Conservation (phyloP, 805 yeast species). For the Spathaspora hagerdaliae region DNA sequence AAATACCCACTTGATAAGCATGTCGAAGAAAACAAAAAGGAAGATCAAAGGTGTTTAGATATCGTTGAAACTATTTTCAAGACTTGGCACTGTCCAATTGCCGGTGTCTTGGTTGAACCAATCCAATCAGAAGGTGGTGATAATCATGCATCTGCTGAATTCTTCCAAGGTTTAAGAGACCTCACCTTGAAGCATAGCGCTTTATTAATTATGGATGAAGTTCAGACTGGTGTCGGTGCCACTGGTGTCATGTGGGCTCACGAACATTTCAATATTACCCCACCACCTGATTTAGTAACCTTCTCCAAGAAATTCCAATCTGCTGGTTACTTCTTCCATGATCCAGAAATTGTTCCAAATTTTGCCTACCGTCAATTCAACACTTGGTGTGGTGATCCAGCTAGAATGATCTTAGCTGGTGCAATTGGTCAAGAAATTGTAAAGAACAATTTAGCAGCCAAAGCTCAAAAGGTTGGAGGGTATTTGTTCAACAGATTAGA, state of each 20-base stretch:
- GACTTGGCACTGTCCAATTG: constrained; percentile 72
- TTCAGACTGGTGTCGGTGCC: constrained; percentile 88
- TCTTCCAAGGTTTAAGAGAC: constrained; percentile 81
- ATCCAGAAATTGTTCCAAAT: constrained; percentile 69
- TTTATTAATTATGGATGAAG: constrained; percentile 77
- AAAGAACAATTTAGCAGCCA: constrained; percentile 53
- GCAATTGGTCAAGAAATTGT: constrained; percentile 65
- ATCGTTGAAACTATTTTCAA: constrained; percentile 69
- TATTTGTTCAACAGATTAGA: constrained; percentile 59
- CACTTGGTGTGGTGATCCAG: constrained; percentile 94
- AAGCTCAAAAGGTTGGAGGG: constrained; percentile 60
- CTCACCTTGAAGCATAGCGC: constrained; percentile 67
- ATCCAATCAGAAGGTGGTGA: constrained; percentile 92
- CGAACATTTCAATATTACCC: constrained; percentile 72
- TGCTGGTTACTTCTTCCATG: constrained; percentile 81
- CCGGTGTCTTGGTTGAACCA: constrained; percentile 88
- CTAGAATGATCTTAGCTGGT: constrained; percentile 70
- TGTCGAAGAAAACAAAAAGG: constrained; percentile 60
- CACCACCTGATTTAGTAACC: constrained; percentile 81
- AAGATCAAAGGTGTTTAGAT: constrained; percentile 77
- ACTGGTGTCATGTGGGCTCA: constrained; percentile 87
- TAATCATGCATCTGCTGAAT: constrained; percentile 72
- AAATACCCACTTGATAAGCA: constrained; percentile 76
- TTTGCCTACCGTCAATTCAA: constrained; percentile 85
- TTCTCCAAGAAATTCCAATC: constrained; percentile 87